phyloP scores from a whole-genome alignment of 2,329 filamentous ascomycete species.

The Pseudocercospora vitis region DNA sequence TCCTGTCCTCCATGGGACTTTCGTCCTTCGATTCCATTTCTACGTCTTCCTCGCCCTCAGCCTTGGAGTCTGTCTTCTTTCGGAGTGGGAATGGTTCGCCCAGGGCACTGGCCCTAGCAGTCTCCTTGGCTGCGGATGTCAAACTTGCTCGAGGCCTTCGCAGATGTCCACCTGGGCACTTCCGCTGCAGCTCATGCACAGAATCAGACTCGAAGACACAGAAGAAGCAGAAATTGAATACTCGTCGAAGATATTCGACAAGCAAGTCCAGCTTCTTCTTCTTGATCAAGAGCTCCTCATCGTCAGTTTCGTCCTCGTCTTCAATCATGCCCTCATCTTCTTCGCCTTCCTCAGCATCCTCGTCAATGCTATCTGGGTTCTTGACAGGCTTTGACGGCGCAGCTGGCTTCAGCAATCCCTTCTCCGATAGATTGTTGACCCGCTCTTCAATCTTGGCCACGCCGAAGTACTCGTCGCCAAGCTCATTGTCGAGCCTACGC shows the following conservation, averaged over 20 bases:
- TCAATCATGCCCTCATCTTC: constrained; percentile 47
- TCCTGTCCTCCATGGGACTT: constrained; percentile 65
- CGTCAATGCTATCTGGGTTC: constrained; percentile 61
- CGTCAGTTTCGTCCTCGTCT: constrained; percentile 75
- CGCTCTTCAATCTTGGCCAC: constrained; percentile 79
- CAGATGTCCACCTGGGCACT: constrained; percentile 96
- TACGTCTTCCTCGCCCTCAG: constrained; percentile 52
- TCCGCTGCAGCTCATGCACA: constrained; percentile 89
- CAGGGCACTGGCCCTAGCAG: constrained; percentile 78
- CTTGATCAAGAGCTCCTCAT: constrained; percentile 83
- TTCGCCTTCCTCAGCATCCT: constrained; percentile 76
- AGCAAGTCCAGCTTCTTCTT: constrained; percentile 96
- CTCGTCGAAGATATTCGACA: constrained; percentile 92
- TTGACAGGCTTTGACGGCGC: constrained; percentile 55
- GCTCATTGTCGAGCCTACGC: constrained; percentile 79
- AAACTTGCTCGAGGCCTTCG: constrained; percentile 85
- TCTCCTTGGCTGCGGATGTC: constrained; percentile 76
- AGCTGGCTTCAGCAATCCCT: constrained; percentile 72
- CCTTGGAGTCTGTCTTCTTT: constrained; percentile 53
- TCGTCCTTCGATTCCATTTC: constrained; percentile 30
- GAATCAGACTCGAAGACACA: constrained; percentile 99
- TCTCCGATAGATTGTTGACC: constrained; percentile 75
- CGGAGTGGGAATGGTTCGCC: constrained; percentile 82
- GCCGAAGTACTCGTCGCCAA: constrained; percentile 74
- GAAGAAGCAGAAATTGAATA: constrained; percentile 99